Percentiles rank a stretch among this genome's conserved stretches.
These are phyloP conservation scores for Strobilomyces confusus DNA, from an alignment of 768 basidiomycete species.

Conservation along the genomic window DNA sequence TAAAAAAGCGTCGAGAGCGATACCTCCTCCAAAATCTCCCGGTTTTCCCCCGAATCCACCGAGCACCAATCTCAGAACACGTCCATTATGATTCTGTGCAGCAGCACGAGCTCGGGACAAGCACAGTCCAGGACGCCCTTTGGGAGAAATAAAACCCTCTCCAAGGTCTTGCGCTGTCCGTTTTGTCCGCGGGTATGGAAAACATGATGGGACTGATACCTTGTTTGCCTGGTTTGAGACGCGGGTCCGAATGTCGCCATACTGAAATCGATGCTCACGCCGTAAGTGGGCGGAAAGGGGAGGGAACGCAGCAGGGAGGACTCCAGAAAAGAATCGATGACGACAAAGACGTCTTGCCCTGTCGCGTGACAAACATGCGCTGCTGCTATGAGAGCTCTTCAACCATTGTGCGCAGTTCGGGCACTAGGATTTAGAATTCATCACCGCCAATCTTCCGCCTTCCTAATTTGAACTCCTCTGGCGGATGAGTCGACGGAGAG, in stretches of 20 bases:
- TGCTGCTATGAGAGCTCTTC: constrained; percentile 14
- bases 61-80: constrained; percentile 11
- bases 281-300: neutral
- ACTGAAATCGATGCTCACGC: constrained; percentile 13
- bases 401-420: constrained; percentile 18
- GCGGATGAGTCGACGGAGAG: neutral
- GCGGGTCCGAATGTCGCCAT: neutral
- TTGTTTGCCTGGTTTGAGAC: neutral
- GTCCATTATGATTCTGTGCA: constrained; percentile 11
- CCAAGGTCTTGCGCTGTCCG: neutral
- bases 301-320: constrained; percentile 2
- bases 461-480: constrained; percentile 5
- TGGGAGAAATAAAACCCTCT: constrained; percentile 12
- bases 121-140: constrained; percentile 15
- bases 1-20: too few species aligned
- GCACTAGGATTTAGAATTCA: constrained; percentile 13
- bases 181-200: constrained; percentile 6
- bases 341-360: neutral
- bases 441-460: constrained; percentile 14
- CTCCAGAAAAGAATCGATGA: constrained; percentile 11
- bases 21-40: constrained; percentile 4
- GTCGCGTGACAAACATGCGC: constrained; percentile 18
- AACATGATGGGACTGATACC: constrained; percentile 15
- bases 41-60: constrained; percentile 15
- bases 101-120: constrained; percentile 1